These are phyloP conservation scores for Neurospora sp. DNA, from an alignment of 2,329 filamentous ascomycete genomes.

Conservation along the genomic window DNA sequence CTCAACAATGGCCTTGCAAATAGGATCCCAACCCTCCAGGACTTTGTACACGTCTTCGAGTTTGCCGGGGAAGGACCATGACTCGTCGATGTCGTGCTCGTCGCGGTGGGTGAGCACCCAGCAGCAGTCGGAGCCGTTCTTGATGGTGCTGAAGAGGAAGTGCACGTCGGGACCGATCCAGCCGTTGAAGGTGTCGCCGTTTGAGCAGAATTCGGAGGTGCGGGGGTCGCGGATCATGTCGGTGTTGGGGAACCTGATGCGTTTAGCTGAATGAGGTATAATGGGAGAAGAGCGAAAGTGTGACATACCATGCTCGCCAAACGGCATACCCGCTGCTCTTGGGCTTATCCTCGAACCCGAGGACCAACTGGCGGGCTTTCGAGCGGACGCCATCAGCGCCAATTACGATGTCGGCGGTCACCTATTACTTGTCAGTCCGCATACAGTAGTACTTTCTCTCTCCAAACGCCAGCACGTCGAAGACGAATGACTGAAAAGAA, in stretches of 20 bases:
- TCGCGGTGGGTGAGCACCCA: conserved; percentile 50
- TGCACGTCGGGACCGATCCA: conserved; percentile 49
- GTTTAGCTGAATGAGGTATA: background rate
- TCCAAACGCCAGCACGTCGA: background rate
- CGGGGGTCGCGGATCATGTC: conserved; percentile 41
- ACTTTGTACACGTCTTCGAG: conserved; percentile 41
- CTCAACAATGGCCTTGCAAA: conserved; percentile 36
- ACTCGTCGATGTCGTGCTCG: conserved; percentile 44
- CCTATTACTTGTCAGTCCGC: conserved; percentile 8
- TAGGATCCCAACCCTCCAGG: conserved; percentile 41
- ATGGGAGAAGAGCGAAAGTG: background rate
- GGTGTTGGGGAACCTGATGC: conserved; percentile 34
- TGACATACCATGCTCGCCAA: conserved; percentile 40
- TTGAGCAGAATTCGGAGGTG: conserved; percentile 43
- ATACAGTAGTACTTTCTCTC: background rate
- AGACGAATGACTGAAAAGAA: too few species aligned
- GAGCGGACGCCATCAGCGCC: conserved; percentile 46
- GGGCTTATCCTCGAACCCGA: conserved; percentile 41
- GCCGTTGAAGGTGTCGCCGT: conserved; percentile 50
- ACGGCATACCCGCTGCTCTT: conserved; percentile 43
- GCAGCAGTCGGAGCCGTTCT: conserved; percentile 44
- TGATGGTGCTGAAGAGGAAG: conserved; percentile 48
- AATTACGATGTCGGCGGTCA: conserved; percentile 41
- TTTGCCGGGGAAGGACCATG: conserved; percentile 43
- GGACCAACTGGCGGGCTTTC: conserved; percentile 39